Evolutionary conservation across 192 early-diverging fungal species (phyloP), one percentile per base, ranked within the genome.

Genomic region (Backusella mclennaniae): DNA sequence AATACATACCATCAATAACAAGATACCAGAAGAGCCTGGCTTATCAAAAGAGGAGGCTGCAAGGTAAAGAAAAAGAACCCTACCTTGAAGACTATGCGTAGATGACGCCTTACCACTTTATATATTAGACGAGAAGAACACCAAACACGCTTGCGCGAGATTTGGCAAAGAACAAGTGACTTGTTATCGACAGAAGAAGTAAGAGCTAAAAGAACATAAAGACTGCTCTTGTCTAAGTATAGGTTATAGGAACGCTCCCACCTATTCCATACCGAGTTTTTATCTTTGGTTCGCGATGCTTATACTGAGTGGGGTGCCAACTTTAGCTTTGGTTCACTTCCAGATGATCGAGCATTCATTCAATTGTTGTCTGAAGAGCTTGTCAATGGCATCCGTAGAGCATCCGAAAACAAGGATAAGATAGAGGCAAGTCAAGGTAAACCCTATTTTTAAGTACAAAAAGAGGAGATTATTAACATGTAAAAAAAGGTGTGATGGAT

Each of bases 361-460:
- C 68, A 69, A 23, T 31, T 75, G 12, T 49, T 83, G 1, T 69
- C 83, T 26, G 78, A 77, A 71, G 74, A 81, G 6, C 74, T 84
- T 21, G 66, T 81, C 23, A 46, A 23, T 33, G 79, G 76, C 19
- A 77, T 83, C 23, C 69, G 77, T 14, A 80, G 67, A 56, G 76
- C 77, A 12, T 73, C 79, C 1, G 82, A 83, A 52, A 44, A 71
- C 44, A 35, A 68, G 21, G 67, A 80, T 26, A 79, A 56, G 46
- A 36, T 66, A 33, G 56, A 80, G 33, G 46, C 84, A 4, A 85
- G 84, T 53, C 53, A 80, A 44, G 76, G 81, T 78, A 74, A 44
- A 44, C 15, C 15, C 12, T 39, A 39, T 12, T 39, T 12, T 7
- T 11, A 33, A 35, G 6, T 31, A 67, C 14, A 35, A 21, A 53